Percentiles rank a stretch among this genome's conserved stretches.
Conservation (phyloP, 139 green algal genomes). For the Chlorella sp. region DNA sequence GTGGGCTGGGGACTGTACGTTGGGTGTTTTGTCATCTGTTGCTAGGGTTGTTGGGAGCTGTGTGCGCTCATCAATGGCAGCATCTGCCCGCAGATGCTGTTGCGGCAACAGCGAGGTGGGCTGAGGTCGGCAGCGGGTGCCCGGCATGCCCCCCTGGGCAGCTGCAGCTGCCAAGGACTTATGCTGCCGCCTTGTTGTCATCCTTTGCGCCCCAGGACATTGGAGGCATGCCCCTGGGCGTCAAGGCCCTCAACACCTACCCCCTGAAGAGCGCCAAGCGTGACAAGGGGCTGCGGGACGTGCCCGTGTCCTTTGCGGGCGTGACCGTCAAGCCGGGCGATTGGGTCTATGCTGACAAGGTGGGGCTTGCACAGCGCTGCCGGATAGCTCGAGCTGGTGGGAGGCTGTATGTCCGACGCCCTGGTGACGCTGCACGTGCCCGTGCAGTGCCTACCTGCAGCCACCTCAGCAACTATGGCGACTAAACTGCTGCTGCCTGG, state of each 20-base stretch:
- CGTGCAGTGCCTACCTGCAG: neutral
- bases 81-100: too few relatives aligned
- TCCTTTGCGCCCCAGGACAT: constrained; percentile 69
- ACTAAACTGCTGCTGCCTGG: neutral
- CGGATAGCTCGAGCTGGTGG: too few relatives aligned
- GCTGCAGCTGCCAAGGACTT: too few relatives aligned
- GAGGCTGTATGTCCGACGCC: too few relatives aligned
- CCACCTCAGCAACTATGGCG: neutral
- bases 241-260: constrained; percentile 90
- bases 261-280: constrained; percentile 91
- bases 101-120: neutral
- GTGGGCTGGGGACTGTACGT: neutral
- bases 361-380: neutral
- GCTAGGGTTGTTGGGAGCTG: too few relatives aligned
- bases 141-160: too few relatives aligned
- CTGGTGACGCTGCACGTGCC: too few relatives aligned
- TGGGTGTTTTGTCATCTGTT: neutral
- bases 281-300: constrained; percentile 82
- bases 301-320: constrained; percentile 76
- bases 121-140: neutral
- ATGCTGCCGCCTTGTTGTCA: too few relatives aligned
- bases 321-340: constrained; percentile 78
- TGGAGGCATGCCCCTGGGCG: constrained; percentile 79
- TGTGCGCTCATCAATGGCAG: too few relatives aligned
- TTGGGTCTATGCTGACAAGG: constrained; percentile 89